Conservation (phyloP, 768 basidiomycete genomes). For the Boletus speciosus region DNA sequence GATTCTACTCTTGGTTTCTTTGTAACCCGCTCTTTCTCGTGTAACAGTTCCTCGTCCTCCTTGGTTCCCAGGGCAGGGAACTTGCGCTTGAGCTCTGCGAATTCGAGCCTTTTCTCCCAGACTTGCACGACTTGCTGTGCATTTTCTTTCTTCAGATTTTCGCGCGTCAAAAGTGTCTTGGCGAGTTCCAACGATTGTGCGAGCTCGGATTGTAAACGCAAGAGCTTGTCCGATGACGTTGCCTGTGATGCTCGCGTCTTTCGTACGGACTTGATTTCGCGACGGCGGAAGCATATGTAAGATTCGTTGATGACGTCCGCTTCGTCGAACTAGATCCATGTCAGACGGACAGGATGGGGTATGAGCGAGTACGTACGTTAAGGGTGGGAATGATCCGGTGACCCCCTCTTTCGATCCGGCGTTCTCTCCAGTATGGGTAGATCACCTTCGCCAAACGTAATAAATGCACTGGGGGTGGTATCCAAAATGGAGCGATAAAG, state of each 20-base stretch:
- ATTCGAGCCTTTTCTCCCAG: constrained; percentile 73
- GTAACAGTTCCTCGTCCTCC: constrained; percentile 67
- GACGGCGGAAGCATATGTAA: constrained; percentile 94
- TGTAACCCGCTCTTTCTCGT: constrained; percentile 64
- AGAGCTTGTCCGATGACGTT: constrained; percentile 84
- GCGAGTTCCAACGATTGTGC: constrained; percentile 71
- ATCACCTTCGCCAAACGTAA: constrained; percentile 65
- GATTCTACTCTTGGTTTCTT: constrained; percentile 51
- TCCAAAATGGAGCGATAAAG: constrained; percentile 62
- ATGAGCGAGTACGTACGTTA: constrained; percentile 55
- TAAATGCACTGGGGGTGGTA: constrained; percentile 62
- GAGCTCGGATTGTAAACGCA: constrained; percentile 77
- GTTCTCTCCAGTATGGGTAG: constrained; percentile 89
- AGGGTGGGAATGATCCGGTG: constrained; percentile 82
- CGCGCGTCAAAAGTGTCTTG: constrained; percentile 62
- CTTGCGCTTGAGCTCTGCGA: constrained; percentile 79
- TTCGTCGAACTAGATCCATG: constrained; percentile 67
- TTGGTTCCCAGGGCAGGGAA: constrained; percentile 57
- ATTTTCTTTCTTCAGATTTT: constrained; percentile 70
- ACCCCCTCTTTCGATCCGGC: constrained; percentile 75
- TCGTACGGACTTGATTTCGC: constrained; percentile 89
- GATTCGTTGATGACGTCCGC: constrained; percentile 87
- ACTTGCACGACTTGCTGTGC: constrained; percentile 56
- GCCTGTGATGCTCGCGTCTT: constrained; percentile 93
- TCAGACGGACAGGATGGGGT: not conserved